Percentiles rank a stretch among this genome's conserved stretches.
These are phyloP conservation scores for Suhomyces canberraensis DNA, from an alignment of 805 yeast species.

Conservation along the genomic window DNA sequence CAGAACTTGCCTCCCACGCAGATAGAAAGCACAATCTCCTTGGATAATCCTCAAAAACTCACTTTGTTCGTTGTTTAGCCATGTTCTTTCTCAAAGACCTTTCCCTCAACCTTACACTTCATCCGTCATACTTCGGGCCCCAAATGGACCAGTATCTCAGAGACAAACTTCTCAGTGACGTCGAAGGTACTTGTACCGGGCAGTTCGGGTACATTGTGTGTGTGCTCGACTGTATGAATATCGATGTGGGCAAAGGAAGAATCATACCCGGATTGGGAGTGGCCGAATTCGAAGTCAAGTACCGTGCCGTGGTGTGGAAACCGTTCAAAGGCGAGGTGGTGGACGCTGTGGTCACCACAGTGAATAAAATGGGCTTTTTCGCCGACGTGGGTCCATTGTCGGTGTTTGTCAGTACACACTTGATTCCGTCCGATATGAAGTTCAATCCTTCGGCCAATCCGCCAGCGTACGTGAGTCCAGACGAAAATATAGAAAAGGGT, in stretches of 20 bases:
- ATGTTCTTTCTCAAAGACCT: constrained; percentile 71
- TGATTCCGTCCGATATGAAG: constrained; percentile 90
- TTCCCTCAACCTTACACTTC: constrained; percentile 86
- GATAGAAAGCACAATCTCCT: too few relatives aligned
- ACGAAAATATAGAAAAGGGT: constrained; percentile 92
- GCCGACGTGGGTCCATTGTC: constrained; percentile 97
- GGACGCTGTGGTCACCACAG: constrained; percentile 92
- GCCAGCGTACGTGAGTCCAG: constrained; percentile 95
- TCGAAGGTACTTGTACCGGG: constrained; percentile 98
- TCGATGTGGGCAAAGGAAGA: constrained; percentile 92
- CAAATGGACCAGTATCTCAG: constrained; percentile 93
- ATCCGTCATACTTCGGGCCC: constrained; percentile 97
- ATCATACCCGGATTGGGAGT: constrained; percentile 89
- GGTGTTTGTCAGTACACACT: constrained; percentile 90
- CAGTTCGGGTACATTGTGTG: constrained; percentile 97
- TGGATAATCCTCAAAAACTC: too few relatives aligned
- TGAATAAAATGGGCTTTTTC: constrained; percentile 92
- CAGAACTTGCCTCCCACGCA: too few relatives aligned
- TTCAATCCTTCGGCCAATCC: constrained; percentile 96
- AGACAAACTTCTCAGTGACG: constrained; percentile 88
- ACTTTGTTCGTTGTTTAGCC: too few relatives aligned
- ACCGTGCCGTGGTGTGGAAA: constrained; percentile 95
- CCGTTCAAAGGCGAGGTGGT: constrained; percentile 99
- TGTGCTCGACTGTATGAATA: constrained; percentile 89
- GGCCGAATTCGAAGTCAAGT: constrained; percentile 94